These are phyloP conservation scores for Tolypocladium inflatum DNA, from an alignment of 2,329 filamentous ascomycete genomes.

Conservation along the genomic window DNA sequence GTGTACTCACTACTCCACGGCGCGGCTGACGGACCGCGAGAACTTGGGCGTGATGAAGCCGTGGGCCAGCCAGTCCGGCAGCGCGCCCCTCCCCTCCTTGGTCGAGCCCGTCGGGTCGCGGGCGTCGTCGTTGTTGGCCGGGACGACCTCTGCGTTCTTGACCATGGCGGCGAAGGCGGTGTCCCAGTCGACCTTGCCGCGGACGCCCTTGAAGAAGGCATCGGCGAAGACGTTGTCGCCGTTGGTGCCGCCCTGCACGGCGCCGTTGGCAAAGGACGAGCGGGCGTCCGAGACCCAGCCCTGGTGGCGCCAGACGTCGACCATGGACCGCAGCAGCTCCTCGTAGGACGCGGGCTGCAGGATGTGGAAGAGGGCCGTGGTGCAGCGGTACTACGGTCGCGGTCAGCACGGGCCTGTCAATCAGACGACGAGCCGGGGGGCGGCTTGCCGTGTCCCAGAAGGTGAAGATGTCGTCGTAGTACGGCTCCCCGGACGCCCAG, in stretches of 20 bases:
- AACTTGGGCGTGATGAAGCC: slow-evolving; percentile 58
- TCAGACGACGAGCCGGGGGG: neutral
- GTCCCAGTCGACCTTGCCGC: slow-evolving; percentile 53
- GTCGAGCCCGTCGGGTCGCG: slow-evolving; percentile 51
- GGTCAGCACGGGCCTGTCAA: slow-evolving; percentile 4
- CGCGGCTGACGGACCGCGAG: slow-evolving; percentile 51
- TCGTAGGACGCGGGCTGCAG: slow-evolving; percentile 53
- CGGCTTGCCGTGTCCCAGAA: slow-evolving; percentile 44
- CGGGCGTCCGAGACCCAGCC: slow-evolving; percentile 57
- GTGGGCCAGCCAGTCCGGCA: slow-evolving; percentile 56
- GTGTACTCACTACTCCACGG: slow-evolving; percentile 49
- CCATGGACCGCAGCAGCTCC: slow-evolving; percentile 55
- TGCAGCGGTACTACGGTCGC: slow-evolving; percentile 45
- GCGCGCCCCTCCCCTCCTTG: slow-evolving; percentile 57
- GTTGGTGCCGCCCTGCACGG: slow-evolving; percentile 60
- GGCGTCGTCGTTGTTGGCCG: slow-evolving; percentile 48
- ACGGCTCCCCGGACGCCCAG: slow-evolving; percentile 56
- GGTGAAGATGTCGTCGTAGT: slow-evolving; percentile 64
- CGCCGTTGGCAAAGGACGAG: slow-evolving; percentile 60
- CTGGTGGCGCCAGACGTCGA: slow-evolving; percentile 58
- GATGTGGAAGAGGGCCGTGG: slow-evolving; percentile 55
- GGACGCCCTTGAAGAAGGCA: slow-evolving; percentile 59
- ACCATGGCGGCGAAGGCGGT: slow-evolving; percentile 54
- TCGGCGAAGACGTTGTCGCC: slow-evolving; percentile 65
- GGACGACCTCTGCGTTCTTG: slow-evolving; percentile 55